Conservation (phyloP, 371 early-diverging fungal genomes). For the Capniomyces stellatus region DNA sequence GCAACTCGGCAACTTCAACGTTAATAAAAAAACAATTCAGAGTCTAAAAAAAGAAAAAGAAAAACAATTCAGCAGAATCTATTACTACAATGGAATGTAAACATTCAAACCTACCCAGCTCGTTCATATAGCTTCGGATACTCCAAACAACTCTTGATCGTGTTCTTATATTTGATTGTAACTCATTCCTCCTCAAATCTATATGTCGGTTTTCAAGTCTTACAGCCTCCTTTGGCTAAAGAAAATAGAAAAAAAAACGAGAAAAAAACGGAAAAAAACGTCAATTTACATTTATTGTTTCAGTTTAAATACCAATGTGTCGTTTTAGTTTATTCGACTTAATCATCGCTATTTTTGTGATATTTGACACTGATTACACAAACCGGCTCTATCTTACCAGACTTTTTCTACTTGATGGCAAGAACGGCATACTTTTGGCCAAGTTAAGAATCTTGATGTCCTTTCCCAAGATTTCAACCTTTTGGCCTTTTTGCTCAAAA, state of each 20-base stretch:
- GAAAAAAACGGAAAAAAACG: no score
- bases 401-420: constrained; percentile 31
- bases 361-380: neutral
- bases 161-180: constrained; percentile 55
- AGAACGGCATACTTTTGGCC: constrained; percentile 49
- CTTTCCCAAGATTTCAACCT: constrained; percentile 51
- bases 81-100: no score
- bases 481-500: constrained; percentile 10
- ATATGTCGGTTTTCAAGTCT: constrained; percentile 60
- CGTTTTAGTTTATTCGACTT: neutral
- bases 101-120: no score
- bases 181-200: constrained; percentile 55
- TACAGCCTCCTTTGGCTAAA: constrained; percentile 60
- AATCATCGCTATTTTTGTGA: neutral
- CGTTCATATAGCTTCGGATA: constrained; percentile 40
- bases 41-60: no score
- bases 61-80: no score
- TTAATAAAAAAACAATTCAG: no score
- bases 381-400: constrained; percentile 27
- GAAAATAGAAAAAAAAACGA: neutral
- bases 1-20: no score
- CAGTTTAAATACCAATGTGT: neutral
- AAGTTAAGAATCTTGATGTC: constrained; percentile 46
- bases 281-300: no score
- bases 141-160: constrained; percentile 43